Percentiles rank a stretch among this genome's conserved stretches.
These are phyloP conservation scores for Volvox carteri DNA, from an alignment of 163 green algal genomes.

Conservation along the genomic window DNA sequence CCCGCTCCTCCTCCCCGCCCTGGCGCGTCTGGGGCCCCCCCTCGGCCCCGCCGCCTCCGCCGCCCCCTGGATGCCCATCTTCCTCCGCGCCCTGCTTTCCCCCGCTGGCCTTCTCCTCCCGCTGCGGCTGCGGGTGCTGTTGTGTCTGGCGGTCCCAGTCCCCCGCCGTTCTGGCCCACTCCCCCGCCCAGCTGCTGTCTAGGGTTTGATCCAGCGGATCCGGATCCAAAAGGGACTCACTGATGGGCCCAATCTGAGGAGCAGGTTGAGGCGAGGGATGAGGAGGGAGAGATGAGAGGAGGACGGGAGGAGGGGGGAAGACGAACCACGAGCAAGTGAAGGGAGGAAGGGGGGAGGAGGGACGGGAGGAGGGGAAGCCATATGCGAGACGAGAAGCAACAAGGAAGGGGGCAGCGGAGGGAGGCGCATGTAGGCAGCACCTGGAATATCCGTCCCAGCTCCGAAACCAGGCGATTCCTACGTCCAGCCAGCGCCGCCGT, in stretches of 20 bases:
- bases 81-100: not conserved
- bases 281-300: not conserved
- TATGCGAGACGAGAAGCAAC: not conserved
- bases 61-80: not conserved
- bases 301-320: not conserved
- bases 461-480: slow-evolving; percentile 62
- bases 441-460: slow-evolving; percentile 64
- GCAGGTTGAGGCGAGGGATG: not conserved
- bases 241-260: slow-evolving; percentile 57
- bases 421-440: not conserved
- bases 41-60: not conserved
- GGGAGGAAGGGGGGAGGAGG: not conserved
- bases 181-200: slow-evolving; percentile 51
- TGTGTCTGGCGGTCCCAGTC: too few species aligned
- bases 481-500: slow-evolving; percentile 66
- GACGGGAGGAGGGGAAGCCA: not conserved
- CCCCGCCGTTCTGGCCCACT: slow-evolving; percentile 37
- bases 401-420: not conserved
- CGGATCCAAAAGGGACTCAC: slow-evolving; percentile 46
- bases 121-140: slow-evolving; percentile 13
- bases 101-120: slow-evolving; percentile 1
- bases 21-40: not conserved
- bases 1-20: not conserved
- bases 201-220: slow-evolving; percentile 41
- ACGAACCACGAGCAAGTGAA: too few species aligned